These are phyloP conservation scores for Ceriops zippeliana DNA, from an alignment of 345 rosid genomes.

Conservation along the genomic window DNA sequence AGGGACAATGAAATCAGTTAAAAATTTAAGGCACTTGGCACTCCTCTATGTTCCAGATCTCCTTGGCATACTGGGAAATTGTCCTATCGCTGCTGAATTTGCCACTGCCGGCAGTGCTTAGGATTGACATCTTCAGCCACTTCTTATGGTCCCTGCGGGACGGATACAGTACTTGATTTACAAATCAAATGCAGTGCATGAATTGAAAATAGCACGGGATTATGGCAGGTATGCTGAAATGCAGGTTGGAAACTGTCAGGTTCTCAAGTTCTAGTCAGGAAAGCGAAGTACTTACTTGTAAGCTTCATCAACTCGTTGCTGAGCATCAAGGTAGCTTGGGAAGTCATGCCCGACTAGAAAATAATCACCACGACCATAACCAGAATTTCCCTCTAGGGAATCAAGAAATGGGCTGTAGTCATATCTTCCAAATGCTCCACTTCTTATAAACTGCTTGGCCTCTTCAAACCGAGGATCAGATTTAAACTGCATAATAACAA, in stretches of 20 bases:
- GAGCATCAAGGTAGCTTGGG: slow-evolving; percentile 80
- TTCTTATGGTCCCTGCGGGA: slow-evolving; percentile 59
- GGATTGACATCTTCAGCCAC: slow-evolving; percentile 89
- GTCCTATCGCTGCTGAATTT: slow-evolving; percentile 93
- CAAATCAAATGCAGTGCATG: background rate
- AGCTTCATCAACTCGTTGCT: slow-evolving; percentile 73
- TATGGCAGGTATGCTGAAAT: background rate
- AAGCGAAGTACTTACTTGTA: slow-evolving; percentile 61
- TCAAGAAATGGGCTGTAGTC: slow-evolving; percentile 87
- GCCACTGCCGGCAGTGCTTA: slow-evolving; percentile 89
- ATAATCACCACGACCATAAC: slow-evolving; percentile 92
- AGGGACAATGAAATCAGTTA: no score
- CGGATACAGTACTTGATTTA: background rate
- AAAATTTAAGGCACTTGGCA: slow-evolving; percentile 57
- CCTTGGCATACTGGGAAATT: slow-evolving; percentile 80
- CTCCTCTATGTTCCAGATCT: slow-evolving; percentile 82
- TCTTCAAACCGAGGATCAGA: slow-evolving; percentile 94
- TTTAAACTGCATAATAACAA: slow-evolving; percentile 55
- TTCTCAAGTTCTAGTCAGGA: background rate
- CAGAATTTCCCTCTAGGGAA: slow-evolving; percentile 90
- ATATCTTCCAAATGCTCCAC: slow-evolving; percentile 87
- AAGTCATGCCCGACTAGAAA: slow-evolving; percentile 93
- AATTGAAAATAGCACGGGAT: background rate
- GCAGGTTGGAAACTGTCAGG: background rate
- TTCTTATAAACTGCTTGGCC: slow-evolving; percentile 79